Conservation (phyloP, 2,329 filamentous ascomycete species). For the Xylaria sp. region DNA sequence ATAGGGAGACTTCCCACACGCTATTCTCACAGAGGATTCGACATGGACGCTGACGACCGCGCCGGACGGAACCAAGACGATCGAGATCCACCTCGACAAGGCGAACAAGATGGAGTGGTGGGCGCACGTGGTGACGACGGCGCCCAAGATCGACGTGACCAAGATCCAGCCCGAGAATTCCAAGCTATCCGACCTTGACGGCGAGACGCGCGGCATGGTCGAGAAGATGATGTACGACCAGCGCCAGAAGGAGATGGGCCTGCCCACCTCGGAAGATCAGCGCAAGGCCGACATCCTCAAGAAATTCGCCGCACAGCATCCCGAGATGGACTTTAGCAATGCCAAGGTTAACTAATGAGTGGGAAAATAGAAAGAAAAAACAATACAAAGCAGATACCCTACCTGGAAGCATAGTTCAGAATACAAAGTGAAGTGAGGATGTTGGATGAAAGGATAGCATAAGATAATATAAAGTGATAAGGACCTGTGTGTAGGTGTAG, state of each 20-base stretch:
- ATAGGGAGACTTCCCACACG: constrained; percentile 85
- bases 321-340: constrained; percentile 78
- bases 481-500: not conserved
- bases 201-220: constrained; percentile 94
- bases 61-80: constrained; percentile 71
- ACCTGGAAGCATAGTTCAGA: not conserved
- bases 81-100: constrained; percentile 93
- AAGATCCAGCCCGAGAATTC: constrained; percentile 95
- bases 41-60: constrained; percentile 90
- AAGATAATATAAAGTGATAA: not conserved
- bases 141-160: constrained; percentile 91
- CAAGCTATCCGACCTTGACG: constrained; percentile 91
- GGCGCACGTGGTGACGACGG: constrained; percentile 86
- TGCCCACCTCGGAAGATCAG: constrained; percentile 92
- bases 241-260: constrained; percentile 91
- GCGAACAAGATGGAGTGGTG: constrained; percentile 98
- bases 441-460: not conserved
- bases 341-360: constrained; percentile 68
- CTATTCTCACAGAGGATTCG: constrained; percentile 84
- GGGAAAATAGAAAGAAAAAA: not conserved
- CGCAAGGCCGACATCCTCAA: constrained; percentile 92
- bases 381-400: not conserved
- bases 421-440: not conserved
- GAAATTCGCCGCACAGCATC: constrained; percentile 86
- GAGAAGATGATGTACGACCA: constrained; percentile 99